Conservation (phyloP, 345 rosid species). For the Linum trigynum region DNA sequence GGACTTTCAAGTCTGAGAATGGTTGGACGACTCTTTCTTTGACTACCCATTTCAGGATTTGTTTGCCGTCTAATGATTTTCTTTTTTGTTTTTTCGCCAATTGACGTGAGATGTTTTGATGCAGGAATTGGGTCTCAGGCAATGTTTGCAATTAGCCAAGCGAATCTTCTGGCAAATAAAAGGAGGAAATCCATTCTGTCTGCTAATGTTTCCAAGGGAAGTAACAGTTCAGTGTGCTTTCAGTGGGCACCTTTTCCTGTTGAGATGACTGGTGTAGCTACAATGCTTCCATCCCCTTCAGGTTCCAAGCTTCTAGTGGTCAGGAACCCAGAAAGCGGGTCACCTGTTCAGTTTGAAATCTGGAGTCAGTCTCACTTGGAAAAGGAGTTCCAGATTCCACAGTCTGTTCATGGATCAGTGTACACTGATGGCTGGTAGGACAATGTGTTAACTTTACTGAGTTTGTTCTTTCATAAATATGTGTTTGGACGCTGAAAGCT, state of each 20-base stretch:
- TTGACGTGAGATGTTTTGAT: conserved; percentile 14
- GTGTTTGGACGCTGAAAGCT: conserved; percentile 10
- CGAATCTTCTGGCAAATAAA: conserved; percentile 74
- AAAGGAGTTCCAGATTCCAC: conserved; percentile 71
- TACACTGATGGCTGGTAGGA: conserved; percentile 78
- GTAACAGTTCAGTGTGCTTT: conserved; percentile 32
- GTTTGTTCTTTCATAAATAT: conserved; percentile 5
- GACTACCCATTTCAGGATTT: not conserved
- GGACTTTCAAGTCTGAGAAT: conserved; percentile 47
- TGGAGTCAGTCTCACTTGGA: conserved; percentile 73
- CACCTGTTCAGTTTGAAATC: conserved; percentile 74
- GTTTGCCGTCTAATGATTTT: not conserved
- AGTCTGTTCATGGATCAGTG: conserved; percentile 71
- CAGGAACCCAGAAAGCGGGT: conserved; percentile 65
- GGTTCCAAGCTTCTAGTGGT: conserved; percentile 72
- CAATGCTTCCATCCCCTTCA: conserved; percentile 70
- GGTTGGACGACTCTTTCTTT: conserved; percentile 29
- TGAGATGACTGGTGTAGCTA: conserved; percentile 65
- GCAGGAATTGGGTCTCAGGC: conserved; percentile 52
- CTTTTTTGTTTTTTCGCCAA: no score
- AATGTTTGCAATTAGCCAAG: conserved; percentile 72
- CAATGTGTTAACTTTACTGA: not conserved
- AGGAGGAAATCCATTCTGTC: conserved; percentile 50
- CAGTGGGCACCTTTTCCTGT: conserved; percentile 81
- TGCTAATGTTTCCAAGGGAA: conserved; percentile 38